A percentile compares a stretch with the other conserved stretches of the same genome.
phyloP scores from a whole-genome alignment of 306 rosid species.

The Quercus bicolor region DNA sequence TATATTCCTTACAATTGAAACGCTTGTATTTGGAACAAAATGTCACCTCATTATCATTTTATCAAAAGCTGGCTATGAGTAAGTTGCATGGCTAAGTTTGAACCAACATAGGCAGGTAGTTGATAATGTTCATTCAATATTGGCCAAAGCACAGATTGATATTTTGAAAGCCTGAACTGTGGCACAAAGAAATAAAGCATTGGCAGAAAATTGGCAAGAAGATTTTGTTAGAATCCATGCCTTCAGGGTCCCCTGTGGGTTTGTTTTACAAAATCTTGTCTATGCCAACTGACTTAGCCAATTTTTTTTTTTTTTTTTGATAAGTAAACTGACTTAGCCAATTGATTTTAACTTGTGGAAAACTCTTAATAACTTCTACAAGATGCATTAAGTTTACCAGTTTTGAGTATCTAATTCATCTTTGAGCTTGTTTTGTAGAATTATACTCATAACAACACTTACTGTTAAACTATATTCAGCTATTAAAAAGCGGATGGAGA shows the following conservation, averaged over 20 bases:
- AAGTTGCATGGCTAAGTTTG: background rate
- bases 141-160: background rate
- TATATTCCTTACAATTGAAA: slow-evolving; percentile 5
- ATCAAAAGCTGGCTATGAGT: background rate
- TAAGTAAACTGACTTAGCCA: background rate
- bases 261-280: too few species aligned
- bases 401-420: background rate
- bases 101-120: slow-evolving; percentile 5
- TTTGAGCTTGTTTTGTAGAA: background rate
- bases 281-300: background rate
- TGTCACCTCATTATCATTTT: background rate
- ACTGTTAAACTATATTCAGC: slow-evolving; percentile 48
- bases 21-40: background rate
- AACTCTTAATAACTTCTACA: background rate
- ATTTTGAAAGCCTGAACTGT: background rate
- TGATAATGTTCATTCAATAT: background rate
- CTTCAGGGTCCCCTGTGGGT: too few species aligned
- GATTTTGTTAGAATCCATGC: background rate
- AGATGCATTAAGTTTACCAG: background rate
- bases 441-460: slow-evolving; percentile 1
- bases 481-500: slow-evolving; percentile 96
- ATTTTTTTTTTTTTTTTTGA: too few species aligned
- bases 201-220: background rate
- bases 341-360: background rate
- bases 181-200: background rate